phyloP scores from a whole-genome alignment of 495 filamentous ascomycete genomes.

The Aspergillus incahuasiensis region DNA sequence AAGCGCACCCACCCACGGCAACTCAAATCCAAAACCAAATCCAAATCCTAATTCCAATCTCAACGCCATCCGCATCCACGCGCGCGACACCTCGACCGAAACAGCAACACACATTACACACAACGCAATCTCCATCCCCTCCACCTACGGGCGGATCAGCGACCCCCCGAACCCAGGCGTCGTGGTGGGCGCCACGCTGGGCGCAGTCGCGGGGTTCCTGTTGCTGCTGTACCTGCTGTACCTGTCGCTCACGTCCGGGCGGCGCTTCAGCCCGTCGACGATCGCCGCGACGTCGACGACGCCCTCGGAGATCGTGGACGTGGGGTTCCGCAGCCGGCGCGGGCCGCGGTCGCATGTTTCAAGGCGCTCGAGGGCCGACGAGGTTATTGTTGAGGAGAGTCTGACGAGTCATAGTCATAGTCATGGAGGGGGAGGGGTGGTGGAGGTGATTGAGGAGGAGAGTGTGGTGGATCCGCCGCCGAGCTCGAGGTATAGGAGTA shows the following conservation, averaged over 20 bases:
- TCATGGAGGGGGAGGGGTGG: slow-evolving; percentile 23
- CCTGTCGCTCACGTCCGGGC: slow-evolving; percentile 53
- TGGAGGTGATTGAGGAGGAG: slow-evolving; percentile 34
- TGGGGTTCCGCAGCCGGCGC: neutral
- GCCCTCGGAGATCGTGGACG: slow-evolving; percentile 15
- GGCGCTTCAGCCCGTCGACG: slow-evolving; percentile 21
- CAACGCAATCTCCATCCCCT: slow-evolving; percentile 53
- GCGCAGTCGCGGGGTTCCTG: slow-evolving; percentile 76
- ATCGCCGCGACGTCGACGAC: slow-evolving; percentile 24
- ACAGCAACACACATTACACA: slow-evolving; percentile 5
- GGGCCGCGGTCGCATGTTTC: neutral
- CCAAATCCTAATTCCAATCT: slow-evolving; percentile 2
- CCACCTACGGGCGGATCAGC: slow-evolving; percentile 60
- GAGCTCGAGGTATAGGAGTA: neutral
- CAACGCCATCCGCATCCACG: neutral
- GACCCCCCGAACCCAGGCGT: slow-evolving; percentile 60
- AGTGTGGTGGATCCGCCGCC: slow-evolving; percentile 12
- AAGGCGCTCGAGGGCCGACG: neutral
- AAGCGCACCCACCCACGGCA: neutral
- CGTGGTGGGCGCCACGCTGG: slow-evolving; percentile 80
- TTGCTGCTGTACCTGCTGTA: slow-evolving; percentile 73
- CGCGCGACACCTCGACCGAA: neutral
- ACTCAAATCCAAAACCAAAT: no score
- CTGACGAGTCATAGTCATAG: slow-evolving; percentile 10
- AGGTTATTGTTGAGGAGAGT: slow-evolving; percentile 25